phyloP scores from a whole-genome alignment of 352 stramenopile genomes.

The Lagenidium giganteum region DNA sequence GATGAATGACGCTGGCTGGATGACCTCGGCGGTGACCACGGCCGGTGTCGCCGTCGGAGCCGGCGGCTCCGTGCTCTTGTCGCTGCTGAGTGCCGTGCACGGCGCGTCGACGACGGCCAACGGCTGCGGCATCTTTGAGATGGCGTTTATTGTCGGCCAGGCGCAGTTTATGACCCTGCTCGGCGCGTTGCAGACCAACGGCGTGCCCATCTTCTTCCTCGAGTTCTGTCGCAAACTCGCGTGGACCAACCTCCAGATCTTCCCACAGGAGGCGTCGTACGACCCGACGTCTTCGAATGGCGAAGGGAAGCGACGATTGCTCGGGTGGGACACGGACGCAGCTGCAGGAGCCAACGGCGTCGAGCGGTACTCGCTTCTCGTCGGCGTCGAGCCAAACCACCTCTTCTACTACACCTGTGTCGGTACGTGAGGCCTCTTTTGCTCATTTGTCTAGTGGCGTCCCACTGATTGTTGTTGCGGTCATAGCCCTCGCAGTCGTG shows the following conservation, averaged over 20 bases:
- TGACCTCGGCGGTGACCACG: slow-evolving; percentile 21
- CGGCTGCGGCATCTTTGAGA: slow-evolving; percentile 26
- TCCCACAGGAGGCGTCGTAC: slow-evolving; percentile 16
- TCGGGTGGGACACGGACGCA: neutral
- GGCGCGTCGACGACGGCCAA: slow-evolving; percentile 7
- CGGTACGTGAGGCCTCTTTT: too few relatives aligned
- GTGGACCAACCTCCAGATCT: slow-evolving; percentile 54
- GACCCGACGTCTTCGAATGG: neutral
- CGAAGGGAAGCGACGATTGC: neutral
- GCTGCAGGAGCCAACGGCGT: slow-evolving; percentile 15
- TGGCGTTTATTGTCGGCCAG: slow-evolving; percentile 30
- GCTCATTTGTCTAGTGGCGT: neutral
- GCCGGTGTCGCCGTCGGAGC: slow-evolving; percentile 26
- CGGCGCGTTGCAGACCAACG: slow-evolving; percentile 31
- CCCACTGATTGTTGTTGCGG: neutral
- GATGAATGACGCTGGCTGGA: slow-evolving; percentile 34
- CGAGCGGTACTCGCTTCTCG: slow-evolving; percentile 27
- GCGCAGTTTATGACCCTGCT: slow-evolving; percentile 51
- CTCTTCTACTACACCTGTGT: slow-evolving; percentile 50
- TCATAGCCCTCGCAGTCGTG: slow-evolving; percentile 16
- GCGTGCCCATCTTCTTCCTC: slow-evolving; percentile 33
- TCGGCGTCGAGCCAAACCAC: slow-evolving; percentile 29
- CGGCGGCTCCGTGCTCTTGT: slow-evolving; percentile 14
- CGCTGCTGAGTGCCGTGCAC: slow-evolving; percentile 12
- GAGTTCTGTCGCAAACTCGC: slow-evolving; percentile 40